These are phyloP conservation scores for Epichloe festucae DNA, from an alignment of 2,329 filamentous ascomycete genomes.

Conservation along the genomic window DNA sequence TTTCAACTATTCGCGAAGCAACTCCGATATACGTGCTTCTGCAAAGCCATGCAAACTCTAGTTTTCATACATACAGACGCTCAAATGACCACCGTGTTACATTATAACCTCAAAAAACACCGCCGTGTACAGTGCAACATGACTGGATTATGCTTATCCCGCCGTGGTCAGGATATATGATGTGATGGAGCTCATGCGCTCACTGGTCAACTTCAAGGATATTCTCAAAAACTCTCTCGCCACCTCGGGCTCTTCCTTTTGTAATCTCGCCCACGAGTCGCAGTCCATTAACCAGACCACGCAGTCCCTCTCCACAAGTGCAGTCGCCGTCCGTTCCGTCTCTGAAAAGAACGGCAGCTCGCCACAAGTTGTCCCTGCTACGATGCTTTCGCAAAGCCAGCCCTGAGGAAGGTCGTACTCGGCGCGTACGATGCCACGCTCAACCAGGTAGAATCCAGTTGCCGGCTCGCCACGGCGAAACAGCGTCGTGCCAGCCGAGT, in stretches of 20 bases:
- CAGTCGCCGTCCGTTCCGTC: constrained; percentile 75
- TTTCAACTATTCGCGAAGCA: too few species aligned
- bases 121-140: not conserved
- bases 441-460: constrained; percentile 78
- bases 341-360: constrained; percentile 94
- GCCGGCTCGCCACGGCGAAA: constrained; percentile 68
- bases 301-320: constrained; percentile 68
- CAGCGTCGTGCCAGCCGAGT: constrained; percentile 55
- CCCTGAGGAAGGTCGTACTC: constrained; percentile 90
- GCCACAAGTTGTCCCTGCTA: constrained; percentile 87
- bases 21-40: not conserved
- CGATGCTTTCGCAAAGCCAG: constrained; percentile 77
- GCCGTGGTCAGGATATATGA: constrained; percentile 39
- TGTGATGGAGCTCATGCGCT: constrained; percentile 68
- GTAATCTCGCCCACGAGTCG: constrained; percentile 59
- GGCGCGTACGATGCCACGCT: constrained; percentile 75
- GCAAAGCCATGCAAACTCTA: not conserved
- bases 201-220: constrained; percentile 84
- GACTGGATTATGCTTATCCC: constrained; percentile 18
- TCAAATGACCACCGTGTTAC: constrained; percentile 1
- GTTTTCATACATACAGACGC: not conserved
- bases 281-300: constrained; percentile 70
- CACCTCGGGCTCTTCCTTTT: constrained; percentile 60
- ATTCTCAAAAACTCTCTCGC: constrained; percentile 75
- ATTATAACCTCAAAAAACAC: not conserved